Base-by-base conservation (phyloP, 2,329 filamentous ascomycete species). In the Drechslerella dactyloides region DNA sequence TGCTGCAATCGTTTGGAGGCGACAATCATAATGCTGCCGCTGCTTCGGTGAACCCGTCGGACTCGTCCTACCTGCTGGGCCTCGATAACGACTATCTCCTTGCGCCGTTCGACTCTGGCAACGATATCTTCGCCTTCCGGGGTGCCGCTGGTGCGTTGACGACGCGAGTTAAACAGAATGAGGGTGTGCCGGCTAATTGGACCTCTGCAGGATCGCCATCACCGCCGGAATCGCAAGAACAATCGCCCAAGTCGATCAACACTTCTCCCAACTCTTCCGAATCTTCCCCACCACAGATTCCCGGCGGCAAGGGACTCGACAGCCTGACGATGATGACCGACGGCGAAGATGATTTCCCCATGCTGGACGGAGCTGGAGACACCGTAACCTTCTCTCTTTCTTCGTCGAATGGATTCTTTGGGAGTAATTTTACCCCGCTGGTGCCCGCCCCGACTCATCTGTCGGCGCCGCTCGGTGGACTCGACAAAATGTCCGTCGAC, bases 11-110 rank as follows among this genome's bases (percentile, higher is more conserved):
- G 37, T 46, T 70, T n/a, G 54, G 66, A 64, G 58, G 58, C 11
- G 66, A 70, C 44, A 54, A 48, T 33, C 66, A 70, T 53, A 70
- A 70, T 70, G 66, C 66, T 52, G 64, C 51, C 27, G 52, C 51
- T 46, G 52, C 51, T 46, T 63, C 66, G 66, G 24, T 70, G 59
- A 70, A 59, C 54, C 59, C 57, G 37, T 44, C 66, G 19, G 66
- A 70, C 50, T 70, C 65, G 24, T 61, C 65, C 2, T 64, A 70
- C 66, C 56, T 70, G 30, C 46, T 70, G 40, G 59, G 66, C 23
- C 60, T 70, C 53, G 66, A 70, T 19, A 70, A 70, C 66, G 66
- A 70, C 54, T 70, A 70, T 46, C 42, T 70, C n/a, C 35, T 70
- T 48, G 66, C 66, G 30, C 66, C 66, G 11, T 70, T 70, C 37